phyloP scores from a whole-genome alignment of 768 basidiomycete species.

The Termitomyces bulborhizus region DNA sequence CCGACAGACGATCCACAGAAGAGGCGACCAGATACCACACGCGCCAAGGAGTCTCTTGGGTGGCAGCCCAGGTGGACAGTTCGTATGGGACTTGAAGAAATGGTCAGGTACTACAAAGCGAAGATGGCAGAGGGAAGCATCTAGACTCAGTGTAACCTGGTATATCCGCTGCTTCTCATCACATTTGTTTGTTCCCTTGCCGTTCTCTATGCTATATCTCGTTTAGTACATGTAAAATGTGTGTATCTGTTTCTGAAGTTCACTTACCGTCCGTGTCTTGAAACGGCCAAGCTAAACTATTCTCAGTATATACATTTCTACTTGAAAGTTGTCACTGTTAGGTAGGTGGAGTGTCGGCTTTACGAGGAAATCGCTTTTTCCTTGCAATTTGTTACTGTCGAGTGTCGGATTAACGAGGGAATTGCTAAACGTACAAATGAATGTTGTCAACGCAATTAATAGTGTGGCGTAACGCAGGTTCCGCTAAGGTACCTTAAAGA shows the following conservation, averaged over 20 bases:
- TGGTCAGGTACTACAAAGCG: conserved; percentile 89
- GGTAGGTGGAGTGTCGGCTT: no score
- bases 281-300: neutral
- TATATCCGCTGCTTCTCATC: neutral
- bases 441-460: no score
- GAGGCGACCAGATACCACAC: conserved; percentile 86
- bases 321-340: no score
- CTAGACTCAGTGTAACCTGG: conserved; percentile 22
- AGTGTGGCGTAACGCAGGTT: no score
- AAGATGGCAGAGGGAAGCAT: conserved; percentile 83
- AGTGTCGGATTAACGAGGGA: no score
- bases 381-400: no score
- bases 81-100: conserved; percentile 90
- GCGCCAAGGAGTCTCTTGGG: conserved; percentile 74
- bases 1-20: conserved; percentile 94
- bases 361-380: no score
- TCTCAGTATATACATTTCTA: neutral
- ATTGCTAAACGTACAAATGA: no score
- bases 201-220: neutral
- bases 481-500: no score
- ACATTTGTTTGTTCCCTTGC: neutral
- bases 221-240: neutral
- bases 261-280: neutral
- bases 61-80: conserved; percentile 97
- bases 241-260: neutral